These are phyloP conservation scores for Symbiodinium natans DNA, from an alignment of 73 alveolate genomes.

Conservation along the genomic window DNA sequence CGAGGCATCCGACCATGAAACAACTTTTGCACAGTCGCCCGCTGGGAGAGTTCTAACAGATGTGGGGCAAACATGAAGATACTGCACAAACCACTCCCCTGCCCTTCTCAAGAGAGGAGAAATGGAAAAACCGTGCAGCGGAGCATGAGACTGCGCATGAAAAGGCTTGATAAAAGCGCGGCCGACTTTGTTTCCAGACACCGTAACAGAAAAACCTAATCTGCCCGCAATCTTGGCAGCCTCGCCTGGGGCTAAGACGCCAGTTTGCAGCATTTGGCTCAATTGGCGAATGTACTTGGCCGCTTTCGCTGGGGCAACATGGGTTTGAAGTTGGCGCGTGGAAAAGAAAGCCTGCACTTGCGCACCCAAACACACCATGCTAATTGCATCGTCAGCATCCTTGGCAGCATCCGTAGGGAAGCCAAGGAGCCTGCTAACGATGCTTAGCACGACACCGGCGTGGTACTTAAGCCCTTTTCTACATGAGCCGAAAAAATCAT, in stretches of 20 bases:
- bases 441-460: constrained; percentile 1
- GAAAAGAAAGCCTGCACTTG: constrained; percentile 12
- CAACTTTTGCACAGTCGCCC: background rate
- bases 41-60: constrained; percentile 23
- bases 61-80: constrained; percentile 6
- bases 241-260: constrained; percentile 40
- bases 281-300: background rate
- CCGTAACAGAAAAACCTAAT: constrained; percentile 34
- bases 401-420: constrained; percentile 53
- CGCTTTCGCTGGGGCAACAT: constrained; percentile 11
- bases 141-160: constrained; percentile 36
- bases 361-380: constrained; percentile 50
- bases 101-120: constrained; percentile 29
- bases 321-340: background rate
- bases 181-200: constrained; percentile 39
- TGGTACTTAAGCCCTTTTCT: background rate
- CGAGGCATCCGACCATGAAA: constrained; percentile 37
- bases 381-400: constrained; percentile 41
- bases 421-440: constrained; percentile 29
- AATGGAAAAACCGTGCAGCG: constrained; percentile 26
- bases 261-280: background rate
- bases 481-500: constrained; percentile 26
- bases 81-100: constrained; percentile 18
- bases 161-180: constrained; percentile 14
- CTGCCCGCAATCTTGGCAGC: constrained; percentile 71